phyloP scores from a whole-genome alignment of 495 filamentous ascomycete species.

The Clohesyomyces aquaticus region DNA sequence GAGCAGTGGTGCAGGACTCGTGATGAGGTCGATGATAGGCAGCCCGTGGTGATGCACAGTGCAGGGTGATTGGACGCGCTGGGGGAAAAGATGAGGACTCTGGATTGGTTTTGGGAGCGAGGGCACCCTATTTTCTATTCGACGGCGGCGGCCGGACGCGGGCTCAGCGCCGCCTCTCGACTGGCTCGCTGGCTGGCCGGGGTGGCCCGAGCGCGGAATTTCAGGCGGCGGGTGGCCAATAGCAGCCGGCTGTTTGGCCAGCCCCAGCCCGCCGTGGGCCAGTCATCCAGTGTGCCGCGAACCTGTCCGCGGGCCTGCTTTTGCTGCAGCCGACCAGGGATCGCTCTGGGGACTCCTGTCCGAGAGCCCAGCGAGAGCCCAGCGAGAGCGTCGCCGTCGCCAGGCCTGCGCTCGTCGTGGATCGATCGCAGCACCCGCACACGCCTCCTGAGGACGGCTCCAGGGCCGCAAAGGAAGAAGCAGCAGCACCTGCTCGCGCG shows the following conservation, averaged over 20 bases:
- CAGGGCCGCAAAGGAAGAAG: too few species aligned
- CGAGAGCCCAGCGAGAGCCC: too few species aligned
- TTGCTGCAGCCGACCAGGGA: background rate
- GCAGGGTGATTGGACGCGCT: slow-evolving; percentile 23
- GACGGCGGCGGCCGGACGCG: slow-evolving; percentile 13
- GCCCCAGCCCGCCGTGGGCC: background rate
- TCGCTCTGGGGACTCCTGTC: background rate
- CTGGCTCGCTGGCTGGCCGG: background rate
- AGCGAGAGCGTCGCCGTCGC: too few species aligned
- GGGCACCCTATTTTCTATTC: slow-evolving; percentile 30
- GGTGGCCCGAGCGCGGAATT: background rate
- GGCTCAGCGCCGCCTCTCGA: background rate
- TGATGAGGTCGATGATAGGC: slow-evolving; percentile 21
- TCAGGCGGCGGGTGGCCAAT: background rate
- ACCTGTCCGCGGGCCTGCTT: too few species aligned
- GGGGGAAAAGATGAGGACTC: slow-evolving; percentile 12
- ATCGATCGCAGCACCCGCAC: too few species aligned
- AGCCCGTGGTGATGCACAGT: slow-evolving; percentile 18
- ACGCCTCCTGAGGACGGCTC: too few species aligned
- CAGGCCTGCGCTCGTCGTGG: too few species aligned
- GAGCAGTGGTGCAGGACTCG: slow-evolving; percentile 14
- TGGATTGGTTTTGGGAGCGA: slow-evolving; percentile 25
- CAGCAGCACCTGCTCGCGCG: too few species aligned
- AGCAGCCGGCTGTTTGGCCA: background rate
- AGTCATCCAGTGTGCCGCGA: background rate